Percentiles rank a stretch among this genome's conserved stretches.
phyloP scores from a whole-genome alignment of 2,329 filamentous ascomycete genomes.

The Hypoxylon sp. region DNA sequence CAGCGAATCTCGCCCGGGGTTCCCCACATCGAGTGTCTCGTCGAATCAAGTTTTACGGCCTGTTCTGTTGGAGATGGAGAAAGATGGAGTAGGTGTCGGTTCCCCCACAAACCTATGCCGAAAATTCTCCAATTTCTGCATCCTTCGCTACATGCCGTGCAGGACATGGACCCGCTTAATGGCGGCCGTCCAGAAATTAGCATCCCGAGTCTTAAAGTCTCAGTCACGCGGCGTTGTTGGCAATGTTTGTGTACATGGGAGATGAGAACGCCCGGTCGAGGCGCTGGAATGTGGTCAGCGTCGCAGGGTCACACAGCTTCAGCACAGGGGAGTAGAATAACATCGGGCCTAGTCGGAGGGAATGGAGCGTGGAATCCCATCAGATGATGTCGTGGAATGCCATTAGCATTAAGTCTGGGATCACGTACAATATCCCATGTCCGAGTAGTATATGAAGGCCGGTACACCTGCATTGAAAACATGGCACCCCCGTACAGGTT shows the following conservation, averaged over 20 bases:
- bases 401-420: constrained; percentile 14
- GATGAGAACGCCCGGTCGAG: constrained; percentile 15
- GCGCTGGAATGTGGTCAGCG: constrained; percentile 37
- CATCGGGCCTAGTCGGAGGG: constrained; percentile 13
- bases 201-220: constrained; percentile 12
- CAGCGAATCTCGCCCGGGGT: constrained; percentile 23
- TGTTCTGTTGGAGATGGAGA: not conserved
- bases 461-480: constrained; percentile 18
- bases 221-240: constrained; percentile 21
- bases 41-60: constrained; percentile 21
- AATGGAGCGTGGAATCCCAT: constrained; percentile 22
- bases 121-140: constrained; percentile 29
- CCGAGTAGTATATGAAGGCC: constrained; percentile 23
- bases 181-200: constrained; percentile 14
- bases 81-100: not conserved
- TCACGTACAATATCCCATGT: constrained; percentile 16
- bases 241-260: constrained; percentile 5
- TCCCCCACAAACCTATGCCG: constrained; percentile 17
- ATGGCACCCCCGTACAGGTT: constrained; percentile 13
- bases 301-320: constrained; percentile 36
- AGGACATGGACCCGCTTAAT: constrained; percentile 8
- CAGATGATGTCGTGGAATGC: constrained; percentile 40
- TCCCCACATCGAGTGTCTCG: constrained; percentile 30
- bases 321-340: constrained; percentile 24
- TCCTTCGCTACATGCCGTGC: constrained; percentile 5